Evolutionary conservation across 208 protist genomes (phyloP), one percentile per base, ranked within the genome.

Genomic region (Blastocrithidia nonstop): DNA sequence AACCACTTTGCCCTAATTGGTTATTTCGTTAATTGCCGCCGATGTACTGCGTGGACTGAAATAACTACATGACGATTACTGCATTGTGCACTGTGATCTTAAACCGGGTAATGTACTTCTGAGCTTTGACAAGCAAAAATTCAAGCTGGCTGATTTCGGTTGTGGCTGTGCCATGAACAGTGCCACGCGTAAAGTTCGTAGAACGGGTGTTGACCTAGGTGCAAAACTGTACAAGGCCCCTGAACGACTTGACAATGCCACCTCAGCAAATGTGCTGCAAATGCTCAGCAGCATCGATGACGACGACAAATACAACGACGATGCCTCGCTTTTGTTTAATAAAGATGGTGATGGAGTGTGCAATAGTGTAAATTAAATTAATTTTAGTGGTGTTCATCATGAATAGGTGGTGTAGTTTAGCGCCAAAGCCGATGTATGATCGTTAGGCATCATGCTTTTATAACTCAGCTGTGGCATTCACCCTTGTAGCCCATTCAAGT

Each of bases 11-110:
- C 97, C 98, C 6, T 96, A 98, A 54, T 98, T 99, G 86, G 93
- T 99, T 37, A 77, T 99, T 11, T 99, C 99, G 42, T 98, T 99
- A 61, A 85, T 99, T 48, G 98, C 98, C 47, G 71, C 96, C 22
- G 97, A 98, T 48, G 71, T 92, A 16, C 57, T 92, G 13, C 42
- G 52, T 8, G 81, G 81, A 4, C 63, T 95, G n/a, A 41, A 65
- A 17, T 80, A 90, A 51, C 61, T 95, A n/a, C 88, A 95, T 66
- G 54, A 65, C 0, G 61, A 83, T 44, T 86, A 84, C 51, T 36
- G 52, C 16, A 81, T 97, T 50, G 82, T 96, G 6, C 96, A 98
- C 66, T 96, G 93, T 47, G 96, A 98, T 59, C 44, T 98, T 13
- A 98, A 98, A 63, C 96, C 94, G 0, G 93, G 94, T 41, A 98